Evolutionary conservation across 805 yeast genomes (phyloP).

Genomic region (Candida manassasensis): DNA sequence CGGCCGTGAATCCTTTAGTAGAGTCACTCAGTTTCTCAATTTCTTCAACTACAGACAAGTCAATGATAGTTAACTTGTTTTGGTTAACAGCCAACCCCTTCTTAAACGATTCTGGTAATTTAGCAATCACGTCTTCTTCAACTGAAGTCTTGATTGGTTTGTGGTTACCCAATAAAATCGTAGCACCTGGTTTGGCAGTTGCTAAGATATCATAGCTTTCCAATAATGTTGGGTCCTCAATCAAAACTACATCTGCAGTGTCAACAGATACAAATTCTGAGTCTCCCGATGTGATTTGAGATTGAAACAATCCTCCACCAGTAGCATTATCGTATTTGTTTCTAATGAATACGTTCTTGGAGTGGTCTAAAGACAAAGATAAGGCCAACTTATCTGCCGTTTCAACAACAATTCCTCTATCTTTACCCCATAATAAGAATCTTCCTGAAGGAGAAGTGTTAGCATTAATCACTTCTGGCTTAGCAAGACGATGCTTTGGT

Average conservation of each 20-base stretch:
- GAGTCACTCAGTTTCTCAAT: slow-evolving; percentile 46
- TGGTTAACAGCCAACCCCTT: slow-evolving; percentile 48
- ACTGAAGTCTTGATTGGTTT: slow-evolving; percentile 33
- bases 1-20: slow-evolving; percentile 69
- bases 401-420: slow-evolving; percentile 50
- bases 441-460: slow-evolving; percentile 41
- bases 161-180: slow-evolving; percentile 43
- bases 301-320: slow-evolving; percentile 71
- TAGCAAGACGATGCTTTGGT: slow-evolving; percentile 5
- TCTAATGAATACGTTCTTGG: slow-evolving; percentile 49
- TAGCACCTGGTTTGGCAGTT: slow-evolving; percentile 52
- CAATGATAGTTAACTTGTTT: slow-evolving; percentile 53
- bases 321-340: slow-evolving; percentile 67
- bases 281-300: slow-evolving; percentile 46
- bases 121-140: slow-evolving; percentile 47
- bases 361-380: slow-evolving; percentile 59
- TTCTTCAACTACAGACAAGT: slow-evolving; percentile 58
- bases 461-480: slow-evolving; percentile 26
- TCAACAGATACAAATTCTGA: slow-evolving; percentile 35
- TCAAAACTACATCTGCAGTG: slow-evolving; percentile 57
- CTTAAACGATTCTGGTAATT: slow-evolving; percentile 51
- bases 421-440: slow-evolving; percentile 64
- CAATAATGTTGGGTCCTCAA: slow-evolving; percentile 57
- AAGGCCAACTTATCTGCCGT: slow-evolving; percentile 65
- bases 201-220: slow-evolving; percentile 57